Base-by-base conservation (phyloP, 1,139 yeast genomes). In the Geotrichum aggregatum region DNA sequence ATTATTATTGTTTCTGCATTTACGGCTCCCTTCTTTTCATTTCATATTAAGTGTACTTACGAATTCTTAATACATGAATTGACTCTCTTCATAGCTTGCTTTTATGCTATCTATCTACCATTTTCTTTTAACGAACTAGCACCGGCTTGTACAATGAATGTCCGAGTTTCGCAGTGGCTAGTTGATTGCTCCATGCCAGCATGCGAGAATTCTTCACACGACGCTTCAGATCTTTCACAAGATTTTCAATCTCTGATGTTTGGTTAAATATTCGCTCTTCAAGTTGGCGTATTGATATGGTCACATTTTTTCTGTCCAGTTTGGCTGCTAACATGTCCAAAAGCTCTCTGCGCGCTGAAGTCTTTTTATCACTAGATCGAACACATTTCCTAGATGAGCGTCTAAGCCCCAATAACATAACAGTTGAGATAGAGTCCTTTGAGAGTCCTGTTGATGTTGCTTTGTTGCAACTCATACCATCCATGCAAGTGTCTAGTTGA, bases 121-220 rank as follows among this genome's bases (percentile, higher is more conserved):
- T n/a, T n/a, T n/a, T n/a, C n/a, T n/a, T n/a, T n/a, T n/a, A n/a
- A n/a, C n/a, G n/a, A n/a, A n/a, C n/a, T n/a, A n/a, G n/a, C n/a
- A n/a, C n/a, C n/a, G n/a, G n/a, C n/a, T n/a, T n/a, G 24, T 49
- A 49, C 28, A 49, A 22, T 4, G 43, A 11, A 16, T 43, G 48
- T 5, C 56, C 56, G 38, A 47, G 39, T 33, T 47, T 50, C 11
- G 43, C 56, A 18, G 33, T 42, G 3, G 56, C 56, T 13, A 40
- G 19, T 14, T 40, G 44, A 26, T 53, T 53, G 31, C 50, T 52
- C 56, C 56, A 53, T 10, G 47, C 49, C 11, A 53, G 46, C 35
- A 53, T 41, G 6, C 56, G 35, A 3, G 46, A 45, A 14, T 38
- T 22, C 28, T 30, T 49, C 30, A 49, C 48, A 28, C 44, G 45